Percentiles rank a stretch among this genome's conserved stretches.
Evolutionary conservation across 1,284 basidiomycete species (phyloP).

Genomic region (Sutorius eximius): DNA sequence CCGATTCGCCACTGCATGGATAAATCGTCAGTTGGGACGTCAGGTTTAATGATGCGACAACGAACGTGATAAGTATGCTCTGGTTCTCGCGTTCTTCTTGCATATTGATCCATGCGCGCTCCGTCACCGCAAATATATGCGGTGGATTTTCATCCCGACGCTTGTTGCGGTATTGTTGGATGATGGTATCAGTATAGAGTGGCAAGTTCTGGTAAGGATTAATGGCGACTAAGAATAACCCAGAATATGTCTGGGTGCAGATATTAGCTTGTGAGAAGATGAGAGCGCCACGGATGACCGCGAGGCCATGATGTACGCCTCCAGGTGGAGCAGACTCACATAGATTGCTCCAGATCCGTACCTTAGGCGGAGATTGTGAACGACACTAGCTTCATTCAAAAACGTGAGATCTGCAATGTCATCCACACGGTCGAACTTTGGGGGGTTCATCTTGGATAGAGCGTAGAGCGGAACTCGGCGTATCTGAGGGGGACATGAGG

Average conservation of each 20-base stretch:
- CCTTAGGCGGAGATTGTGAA: slow-evolving; percentile 91
- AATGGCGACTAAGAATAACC: slow-evolving; percentile 95
- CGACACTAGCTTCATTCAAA: slow-evolving; percentile 97
- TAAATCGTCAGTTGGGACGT: slow-evolving; percentile 1
- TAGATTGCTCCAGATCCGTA: slow-evolving; percentile 95
- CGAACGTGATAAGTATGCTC: slow-evolving; percentile 96
- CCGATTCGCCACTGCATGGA: slow-evolving; percentile 84
- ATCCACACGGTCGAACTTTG: slow-evolving; percentile 96
- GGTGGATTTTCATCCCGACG: slow-evolving; percentile 95
- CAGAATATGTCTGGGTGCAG: slow-evolving; percentile 82
- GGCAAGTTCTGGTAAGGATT: slow-evolving; percentile 96
- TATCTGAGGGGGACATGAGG: slow-evolving; percentile 47
- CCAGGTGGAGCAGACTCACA: slow-evolving; percentile 53
- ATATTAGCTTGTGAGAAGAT: slow-evolving; percentile 15
- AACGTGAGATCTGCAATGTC: slow-evolving; percentile 99
- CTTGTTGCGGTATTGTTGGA: slow-evolving; percentile 91
- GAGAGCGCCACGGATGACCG: slow-evolving; percentile 1
- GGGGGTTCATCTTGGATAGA: slow-evolving; percentile 95
- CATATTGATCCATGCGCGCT: slow-evolving; percentile 98
- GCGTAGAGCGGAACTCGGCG: slow-evolving; percentile 75
- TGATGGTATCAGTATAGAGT: slow-evolving; percentile 90
- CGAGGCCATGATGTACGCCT: neutral
- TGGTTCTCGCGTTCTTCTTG: slow-evolving; percentile 97
- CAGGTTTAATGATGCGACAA: slow-evolving; percentile 14
- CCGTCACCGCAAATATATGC: slow-evolving; percentile 97